Base-by-base conservation (phyloP, 225 moss, liverwort and hornwort species). In the Bryum argenteum region DNA sequence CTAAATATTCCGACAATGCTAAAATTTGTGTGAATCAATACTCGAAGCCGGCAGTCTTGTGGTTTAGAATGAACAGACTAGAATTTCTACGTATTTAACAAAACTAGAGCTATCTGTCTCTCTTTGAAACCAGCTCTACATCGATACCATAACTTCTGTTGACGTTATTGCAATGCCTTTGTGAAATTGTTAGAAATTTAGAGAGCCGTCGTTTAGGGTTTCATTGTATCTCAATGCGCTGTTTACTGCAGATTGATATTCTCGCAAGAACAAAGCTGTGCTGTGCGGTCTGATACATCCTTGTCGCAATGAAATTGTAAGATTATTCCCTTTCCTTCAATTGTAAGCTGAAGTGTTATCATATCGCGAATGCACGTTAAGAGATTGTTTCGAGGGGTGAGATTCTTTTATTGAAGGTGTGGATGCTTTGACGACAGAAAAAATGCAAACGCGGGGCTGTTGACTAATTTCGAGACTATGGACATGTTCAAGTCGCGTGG, bases 381-480 rank as follows among this genome's bases (percentile, higher is more conserved):
- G 16, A 48, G 48, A 48, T 48, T 17, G 48, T 48, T 15, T 48
- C 4, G 9, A 38, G n/a, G 39, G 20, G 13, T 6, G 48, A 33
- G 33, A 33, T 2, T 0, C 33, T 4, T 0, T 28, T 28, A 28
- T 28, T 28, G 28, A 43, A 43, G 24, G 8, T 55, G 9, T 53
- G 67, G 20, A 9, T 57, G 71, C 22, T 75, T 51, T 39, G 39
- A 33, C 66, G 67, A 17, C 68, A 88, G 88, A 43, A 76, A 84
- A 65, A 89, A 89, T 48, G 86, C 82, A 10, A 94, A 85, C 60
- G 92, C 88, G 13, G 94, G 97, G 71, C 62, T 98, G 75, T 70
- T 98, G 77, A 86, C 94, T 8, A 98, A 94, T 63, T 94, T 94
- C 60, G 97, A 94, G 78, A 85, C 88, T 11, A 71, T 82, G 85